Evolutionary conservation across 129 eudicot species (phyloP), one percentile per base, ranked within the genome.

Genomic region (Kitagawia praeruptora): DNA sequence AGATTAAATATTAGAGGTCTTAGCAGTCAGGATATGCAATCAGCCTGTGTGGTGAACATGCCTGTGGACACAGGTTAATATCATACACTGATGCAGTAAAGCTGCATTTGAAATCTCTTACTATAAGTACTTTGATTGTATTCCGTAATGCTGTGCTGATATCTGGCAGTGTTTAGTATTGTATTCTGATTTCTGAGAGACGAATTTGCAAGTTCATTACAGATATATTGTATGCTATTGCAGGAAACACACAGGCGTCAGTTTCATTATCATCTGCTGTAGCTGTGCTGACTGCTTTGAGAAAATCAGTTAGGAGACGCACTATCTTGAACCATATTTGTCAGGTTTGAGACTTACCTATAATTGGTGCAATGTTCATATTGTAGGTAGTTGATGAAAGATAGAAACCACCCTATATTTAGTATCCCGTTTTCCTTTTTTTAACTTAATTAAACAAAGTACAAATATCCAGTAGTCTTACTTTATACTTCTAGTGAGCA

Each of bases 241-340:
- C 85, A 90, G 94, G 82, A 61, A 69, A 48, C 75, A 61, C 80
- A 74, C 81, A 77, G 47, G 66, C 69, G 58, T 16, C 83, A 73
- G 40, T 31, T 80, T 15, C 67, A 16, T 38, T n/a, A 70, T 69
- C 86, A 81, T 81, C 86, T 63, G 72, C 83, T 45, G 93, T 81
- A 46, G 75, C 81, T 58, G 93, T 92, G 84, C 85, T 96, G 82
- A 83, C 61, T 70, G 89, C 89, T 74, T 85, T 96, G 81, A 89
- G 82, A 80, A 89, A 92, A 79, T 89, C 99, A 75, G 91, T 96
- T 73, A 83, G 75, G 81, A 86, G 92, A 37, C 95, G 99, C 37
- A 78, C 91, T 45, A 51, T 80, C 54, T 82, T 84, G 77, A 84
- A 85, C 31, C 78, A 86, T 79, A 79, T 82, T 47, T 88, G 84